Evolutionary conservation across 345 rosid genomes (phyloP), one percentile per base, ranked within the genome.

Genomic region (Gossypium rotundifolium): DNA sequence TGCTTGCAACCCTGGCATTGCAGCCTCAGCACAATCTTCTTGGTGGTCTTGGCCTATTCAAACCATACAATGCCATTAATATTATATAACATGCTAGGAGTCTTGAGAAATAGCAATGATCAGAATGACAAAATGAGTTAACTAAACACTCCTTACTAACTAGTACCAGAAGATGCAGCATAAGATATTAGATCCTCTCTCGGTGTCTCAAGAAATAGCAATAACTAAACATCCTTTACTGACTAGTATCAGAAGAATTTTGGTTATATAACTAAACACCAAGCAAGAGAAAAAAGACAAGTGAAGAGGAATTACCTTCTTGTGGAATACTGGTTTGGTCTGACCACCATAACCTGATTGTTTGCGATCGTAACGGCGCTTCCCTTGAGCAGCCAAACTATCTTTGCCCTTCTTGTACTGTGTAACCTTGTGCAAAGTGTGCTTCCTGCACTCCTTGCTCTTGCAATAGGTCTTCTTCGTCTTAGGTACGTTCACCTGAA

Each of bases 311-410:
- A 25, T 67, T 81, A 88, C 97, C 91, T 92, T 92, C 87, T 92
- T 92, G 91, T 90, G 97, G 81, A 90, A 92, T 52, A 92, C 97
- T 4, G 95, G 95, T 80, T 92, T 92, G 73, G 95, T 92, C 84
- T 92, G 97, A 49, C 97, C 97, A 57, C 97, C 97, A 78, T 90
- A 92, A 10, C 97, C 97, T 10, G 97, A 92, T 69, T 92, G 95
- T 8, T 92, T 90, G 14, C 97, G 90, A 61, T 90, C 97, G 57
- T 92, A 92, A 80, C 97, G 97, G 8, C 97, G 85, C 76, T 92
- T 92, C 25, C 97, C 97, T 46, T 92, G 97, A 6, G 85, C 97
- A 75, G 95, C 91, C 27, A 92, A 90, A 77, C 97, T 90, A 59
- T 92, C 97, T 79, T 92, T 92, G 0, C 97, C 97, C 87, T 92